Evolutionary conservation across 2,329 filamentous ascomycete species (phyloP).

Genomic region (Fusarium musae): DNA sequence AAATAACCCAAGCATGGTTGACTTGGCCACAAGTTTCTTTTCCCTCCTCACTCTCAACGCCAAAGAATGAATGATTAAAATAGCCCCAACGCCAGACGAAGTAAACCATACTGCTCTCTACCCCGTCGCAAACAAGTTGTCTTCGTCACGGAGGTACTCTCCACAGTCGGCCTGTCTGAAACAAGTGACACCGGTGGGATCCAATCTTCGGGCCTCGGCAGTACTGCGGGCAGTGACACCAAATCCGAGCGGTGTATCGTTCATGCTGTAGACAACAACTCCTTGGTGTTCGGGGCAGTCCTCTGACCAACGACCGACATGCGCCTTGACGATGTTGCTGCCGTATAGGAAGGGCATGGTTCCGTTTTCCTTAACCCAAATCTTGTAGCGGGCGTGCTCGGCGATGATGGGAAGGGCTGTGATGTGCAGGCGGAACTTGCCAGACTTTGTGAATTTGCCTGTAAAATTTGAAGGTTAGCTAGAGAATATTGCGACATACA

Average conservation of each 20-base stretch:
- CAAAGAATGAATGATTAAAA: constrained; percentile 36
- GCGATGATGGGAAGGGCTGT: constrained; percentile 89
- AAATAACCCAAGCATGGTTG: constrained; percentile 38
- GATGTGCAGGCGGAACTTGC: constrained; percentile 94
- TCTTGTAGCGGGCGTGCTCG: constrained; percentile 92
- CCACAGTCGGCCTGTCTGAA: constrained; percentile 95
- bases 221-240: constrained; percentile 91
- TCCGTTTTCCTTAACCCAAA: constrained; percentile 96
- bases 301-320: constrained; percentile 84
- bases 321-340: constrained; percentile 79
- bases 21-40: constrained; percentile 27
- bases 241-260: constrained; percentile 93
- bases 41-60: constrained; percentile 36
- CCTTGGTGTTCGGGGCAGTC: constrained; percentile 95
- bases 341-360: constrained; percentile 98
- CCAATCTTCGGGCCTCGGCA: constrained; percentile 82
- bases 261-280: constrained; percentile 89
- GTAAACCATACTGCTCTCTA: constrained; percentile 40
- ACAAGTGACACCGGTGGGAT: constrained; percentile 88
- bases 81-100: constrained; percentile 43
- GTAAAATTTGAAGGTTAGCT: constrained; percentile 18
- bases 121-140: constrained; percentile 69
- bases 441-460: constrained; percentile 96
- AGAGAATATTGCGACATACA: not conserved
- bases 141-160: constrained; percentile 90